Evolutionary conservation across 495 filamentous ascomycete genomes (phyloP), one percentile per base, ranked within the genome.

Genomic region (Penicillium taxi): DNA sequence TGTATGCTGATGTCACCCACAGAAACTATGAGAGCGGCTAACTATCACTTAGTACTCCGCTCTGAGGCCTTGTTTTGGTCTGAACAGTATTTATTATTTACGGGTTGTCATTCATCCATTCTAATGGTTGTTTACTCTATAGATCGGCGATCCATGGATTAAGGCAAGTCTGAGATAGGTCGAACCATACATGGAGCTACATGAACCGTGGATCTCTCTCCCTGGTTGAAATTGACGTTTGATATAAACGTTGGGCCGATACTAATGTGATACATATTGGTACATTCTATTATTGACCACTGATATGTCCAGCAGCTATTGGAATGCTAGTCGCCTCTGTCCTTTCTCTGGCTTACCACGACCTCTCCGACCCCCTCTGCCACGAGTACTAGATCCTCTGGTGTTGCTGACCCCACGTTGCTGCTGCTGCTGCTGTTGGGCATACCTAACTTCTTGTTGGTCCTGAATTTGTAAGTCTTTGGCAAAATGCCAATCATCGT

Each of bases 401-500:
- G 52, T 23, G 36, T 48, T 24, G 52, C 25, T 19, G 52, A 24
- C 14, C 42, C 48, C 12, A 37, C 37, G 17, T 22, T 37, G 25
- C 14, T 26, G 35, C 19, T 22, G 23, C 14, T n/a, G 20, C 28
- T 41, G 37, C 23, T 48, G 41, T n/a, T 50, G 61, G 12, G 43
- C 52, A 24, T 27, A 45, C 14, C 43, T 51, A 4, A 53, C 50
- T 28, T 55, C 51, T 40, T 62, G 53, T 20, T 56, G 63, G 30
- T 77, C 72, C 43, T 87, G 70, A 5, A 76, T 72, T 45, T 82
- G 81, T 18, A 96, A 70, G 47, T 85, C 79, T 66, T 84, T 87
- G 26, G 91, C 91, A 59, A 95, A 86, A 65, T 98, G 91, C 84
- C 88, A 98, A 56, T 98, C 91, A 26, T 84, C 71, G 53, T 98